These are phyloP conservation scores for Candida manassasensis DNA, from an alignment of 805 yeast species.

Conservation along the genomic window DNA sequence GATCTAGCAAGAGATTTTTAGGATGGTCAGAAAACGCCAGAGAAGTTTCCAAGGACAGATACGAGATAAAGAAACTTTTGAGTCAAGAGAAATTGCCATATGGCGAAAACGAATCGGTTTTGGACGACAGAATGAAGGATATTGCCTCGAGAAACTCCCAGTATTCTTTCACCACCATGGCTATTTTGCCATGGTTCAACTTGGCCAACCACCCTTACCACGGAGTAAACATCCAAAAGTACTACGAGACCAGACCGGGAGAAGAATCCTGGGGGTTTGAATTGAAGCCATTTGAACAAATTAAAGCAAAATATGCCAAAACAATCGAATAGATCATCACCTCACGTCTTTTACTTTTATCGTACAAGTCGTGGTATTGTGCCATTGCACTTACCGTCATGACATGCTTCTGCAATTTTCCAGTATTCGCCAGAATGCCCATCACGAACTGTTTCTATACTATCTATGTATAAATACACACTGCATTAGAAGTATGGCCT, in stretches of 20 bases:
- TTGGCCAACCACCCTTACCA: conserved; percentile 77
- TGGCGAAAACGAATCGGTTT: conserved; percentile 49
- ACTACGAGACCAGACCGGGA: conserved; percentile 53
- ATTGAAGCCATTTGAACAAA: conserved; percentile 48
- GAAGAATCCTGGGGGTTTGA: conserved; percentile 55
- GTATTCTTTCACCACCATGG: conserved; percentile 55
- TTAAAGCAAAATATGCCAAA: conserved; percentile 32
- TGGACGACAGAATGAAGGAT: conserved; percentile 67
- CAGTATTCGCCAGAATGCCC: too few relatives aligned
- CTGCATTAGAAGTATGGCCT: conserved; percentile 2
- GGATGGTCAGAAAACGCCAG: conserved; percentile 70
- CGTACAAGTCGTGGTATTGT: too few relatives aligned
- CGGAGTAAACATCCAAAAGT: conserved; percentile 65
- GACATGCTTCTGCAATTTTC: too few relatives aligned
- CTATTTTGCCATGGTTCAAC: conserved; percentile 78
- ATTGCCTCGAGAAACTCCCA: conserved; percentile 75
- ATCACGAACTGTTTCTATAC: background rate
- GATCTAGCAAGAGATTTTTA: conserved; percentile 68
- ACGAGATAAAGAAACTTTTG: conserved; percentile 62
- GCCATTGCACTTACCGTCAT: too few relatives aligned
- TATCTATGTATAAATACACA: background rate
- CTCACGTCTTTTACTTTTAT: too few relatives aligned
- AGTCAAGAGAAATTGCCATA: conserved; percentile 64
- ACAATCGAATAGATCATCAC: conserved; percentile 16
- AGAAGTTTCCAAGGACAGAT: conserved; percentile 71